Percentiles rank a stretch among this genome's conserved stretches.
These are phyloP conservation scores for Tolypocladium sp. DNA, from an alignment of 2,329 filamentous ascomycete species.

Conservation along the genomic window DNA sequence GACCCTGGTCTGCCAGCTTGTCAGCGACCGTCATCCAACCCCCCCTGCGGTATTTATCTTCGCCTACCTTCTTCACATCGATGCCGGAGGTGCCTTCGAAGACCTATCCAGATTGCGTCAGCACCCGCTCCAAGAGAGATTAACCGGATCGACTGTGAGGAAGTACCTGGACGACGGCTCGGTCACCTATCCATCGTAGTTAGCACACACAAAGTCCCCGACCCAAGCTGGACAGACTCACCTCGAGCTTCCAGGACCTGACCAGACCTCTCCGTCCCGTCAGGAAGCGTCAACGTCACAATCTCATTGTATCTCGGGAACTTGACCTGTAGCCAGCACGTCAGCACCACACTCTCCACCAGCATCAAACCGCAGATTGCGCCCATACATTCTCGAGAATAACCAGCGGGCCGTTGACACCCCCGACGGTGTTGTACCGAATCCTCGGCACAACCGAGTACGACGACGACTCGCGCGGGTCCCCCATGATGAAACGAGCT, in stretches of 20 bases:
- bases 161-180: constrained; percentile 86
- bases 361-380: not conserved
- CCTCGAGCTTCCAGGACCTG: constrained; percentile 97
- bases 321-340: constrained; percentile 64
- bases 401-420: constrained; percentile 95
- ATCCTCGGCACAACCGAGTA: constrained; percentile 55
- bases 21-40: constrained; percentile 12
- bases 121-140: constrained; percentile 3
- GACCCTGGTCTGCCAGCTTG: constrained; percentile 67
- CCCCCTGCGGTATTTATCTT: not conserved
- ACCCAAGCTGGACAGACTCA: constrained; percentile 28
- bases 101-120: constrained; percentile 48
- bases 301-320: constrained; percentile 97
- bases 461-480: constrained; percentile 49
- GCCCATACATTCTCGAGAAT: constrained; percentile 80
- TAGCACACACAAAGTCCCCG: not conserved
- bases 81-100: constrained; percentile 97
- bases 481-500: constrained; percentile 32
- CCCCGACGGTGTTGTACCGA: constrained; percentile 96
- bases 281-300: constrained; percentile 87
- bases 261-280: constrained; percentile 87
- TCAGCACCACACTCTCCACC: constrained; percentile 2
- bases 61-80: constrained; percentile 90
- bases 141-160: not conserved
- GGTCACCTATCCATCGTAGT: constrained; percentile 53